These are phyloP conservation scores for Earliella scabrosa DNA, from an alignment of 1,284 basidiomycete species.

Conservation along the genomic window DNA sequence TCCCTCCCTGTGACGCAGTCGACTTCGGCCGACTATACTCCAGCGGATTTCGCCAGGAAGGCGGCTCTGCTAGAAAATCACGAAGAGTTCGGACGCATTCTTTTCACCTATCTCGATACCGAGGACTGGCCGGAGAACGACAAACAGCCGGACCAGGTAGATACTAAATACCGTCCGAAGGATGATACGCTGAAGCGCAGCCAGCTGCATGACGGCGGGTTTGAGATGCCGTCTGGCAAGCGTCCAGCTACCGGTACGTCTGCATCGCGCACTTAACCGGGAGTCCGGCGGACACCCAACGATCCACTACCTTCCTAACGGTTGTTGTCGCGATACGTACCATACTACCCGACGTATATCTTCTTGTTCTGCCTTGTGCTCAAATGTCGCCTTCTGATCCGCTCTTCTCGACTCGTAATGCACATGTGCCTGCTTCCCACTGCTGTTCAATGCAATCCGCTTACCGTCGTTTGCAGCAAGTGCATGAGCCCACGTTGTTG, in stretches of 20 bases:
- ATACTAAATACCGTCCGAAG: neutral
- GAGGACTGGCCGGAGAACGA: neutral
- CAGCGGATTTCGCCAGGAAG: neutral
- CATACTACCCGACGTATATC: too few relatives aligned
- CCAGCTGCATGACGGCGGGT: neutral
- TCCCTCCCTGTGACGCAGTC: neutral
- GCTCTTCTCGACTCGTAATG: too few relatives aligned
- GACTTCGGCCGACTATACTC: neutral
- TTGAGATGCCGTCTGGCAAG: neutral
- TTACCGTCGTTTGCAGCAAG: too few relatives aligned
- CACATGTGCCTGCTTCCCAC: too few relatives aligned
- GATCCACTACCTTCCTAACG: too few relatives aligned
- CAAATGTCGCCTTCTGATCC: too few relatives aligned
- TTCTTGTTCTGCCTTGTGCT: too few relatives aligned
- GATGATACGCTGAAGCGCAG: neutral
- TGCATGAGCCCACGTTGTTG: too few relatives aligned
- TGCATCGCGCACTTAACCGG: too few relatives aligned
- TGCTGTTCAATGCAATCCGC: too few relatives aligned
- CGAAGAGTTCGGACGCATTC: neutral
- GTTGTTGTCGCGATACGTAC: too few relatives aligned
- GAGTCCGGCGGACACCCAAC: too few relatives aligned
- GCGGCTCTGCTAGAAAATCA: neutral
- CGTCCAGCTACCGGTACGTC: neutral
- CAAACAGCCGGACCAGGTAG: neutral
- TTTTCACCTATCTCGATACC: neutral